Evolutionary conservation across 352 stramenopile species (phyloP), one percentile per base, ranked within the genome.

Genomic region (Phytophthora nicotianae): DNA sequence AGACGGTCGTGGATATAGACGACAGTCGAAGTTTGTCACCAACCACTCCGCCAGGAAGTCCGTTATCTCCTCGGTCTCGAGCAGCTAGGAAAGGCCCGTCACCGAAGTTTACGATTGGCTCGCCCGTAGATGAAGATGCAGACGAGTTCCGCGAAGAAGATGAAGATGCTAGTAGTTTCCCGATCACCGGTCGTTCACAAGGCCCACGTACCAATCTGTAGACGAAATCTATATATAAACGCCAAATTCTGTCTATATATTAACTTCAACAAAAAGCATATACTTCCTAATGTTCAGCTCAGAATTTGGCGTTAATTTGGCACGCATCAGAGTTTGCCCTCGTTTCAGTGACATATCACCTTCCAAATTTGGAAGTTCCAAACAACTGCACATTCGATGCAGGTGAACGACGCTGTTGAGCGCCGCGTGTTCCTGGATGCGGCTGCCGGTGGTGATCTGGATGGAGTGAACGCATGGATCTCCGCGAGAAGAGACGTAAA

Each of bases 61-160:
- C 21, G 38, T 33, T 75, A 6, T 83, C 76, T 13, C 72, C 74
- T 65, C 68, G 60, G 42, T 70, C 52, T 11, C 60, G 47, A 67
- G 47, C 47, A 62, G 57, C 62, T 49, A 48, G 65, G 26, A 68
- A 67, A 58, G 63, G 43, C 5, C 33, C 57, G 11, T 72, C 67
- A 0, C 70, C 77, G 4, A 77, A 67, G 49, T 86, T 86, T 43
- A 83, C 73, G 17, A 83, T 84, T 51, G 77, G 70, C n/a, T 68
- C 52, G 4, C 74, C 56, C 33, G 65, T 65, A 54, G 73, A 81
- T 48, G 75, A 84, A 55, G 71, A 79, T 16, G 54, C 41, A 4
- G 64, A 68, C n/a, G 65, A 74, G 17, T 19, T 66, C 4, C 47
- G 37, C 5, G 54, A 58, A 56, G 52, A 69, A 49, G 50, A 65